Evolutionary conservation across 768 basidiomycete genomes (phyloP).

Genomic region (Mycena epipterygia): DNA sequence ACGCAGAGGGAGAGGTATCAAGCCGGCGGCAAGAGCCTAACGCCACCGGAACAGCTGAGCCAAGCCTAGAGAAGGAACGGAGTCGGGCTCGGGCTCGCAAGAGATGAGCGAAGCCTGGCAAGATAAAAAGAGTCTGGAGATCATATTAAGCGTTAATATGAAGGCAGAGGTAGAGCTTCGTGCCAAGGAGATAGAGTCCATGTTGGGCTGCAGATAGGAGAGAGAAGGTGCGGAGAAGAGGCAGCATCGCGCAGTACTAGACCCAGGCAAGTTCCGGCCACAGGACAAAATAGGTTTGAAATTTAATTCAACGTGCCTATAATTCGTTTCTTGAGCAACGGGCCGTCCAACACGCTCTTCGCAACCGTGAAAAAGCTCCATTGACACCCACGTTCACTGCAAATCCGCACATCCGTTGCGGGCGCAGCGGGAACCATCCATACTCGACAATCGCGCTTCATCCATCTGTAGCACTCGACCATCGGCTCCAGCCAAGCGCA

Average conservation of each 20-base stretch:
- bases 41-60: slow-evolving; percentile 26
- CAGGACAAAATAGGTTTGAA: no score
- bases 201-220: slow-evolving; percentile 19
- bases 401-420: slow-evolving; percentile 23
- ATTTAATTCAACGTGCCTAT: no score
- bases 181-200: not conserved
- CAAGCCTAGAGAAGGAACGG: slow-evolving; percentile 18
- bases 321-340: not conserved
- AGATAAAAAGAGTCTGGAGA: slow-evolving; percentile 23
- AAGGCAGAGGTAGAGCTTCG: slow-evolving; percentile 27
- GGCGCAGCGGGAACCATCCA: slow-evolving; percentile 16
- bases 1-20: not conserved
- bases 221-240: slow-evolving; percentile 21
- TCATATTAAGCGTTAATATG: slow-evolving; percentile 14
- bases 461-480: not conserved
- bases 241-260: not conserved
- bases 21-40: slow-evolving; percentile 5
- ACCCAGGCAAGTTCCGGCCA: not conserved
- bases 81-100: slow-evolving; percentile 4
- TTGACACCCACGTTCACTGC: not conserved
- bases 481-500: not conserved
- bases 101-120: not conserved
- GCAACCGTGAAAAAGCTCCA: not conserved
- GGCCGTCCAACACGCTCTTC: slow-evolving; percentile 1
- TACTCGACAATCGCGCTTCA: slow-evolving; percentile 18